Evolutionary conservation across 495 filamentous ascomycete genomes (phyloP), one percentile per base, ranked within the genome.

Genomic region (Daldinia childiae): DNA sequence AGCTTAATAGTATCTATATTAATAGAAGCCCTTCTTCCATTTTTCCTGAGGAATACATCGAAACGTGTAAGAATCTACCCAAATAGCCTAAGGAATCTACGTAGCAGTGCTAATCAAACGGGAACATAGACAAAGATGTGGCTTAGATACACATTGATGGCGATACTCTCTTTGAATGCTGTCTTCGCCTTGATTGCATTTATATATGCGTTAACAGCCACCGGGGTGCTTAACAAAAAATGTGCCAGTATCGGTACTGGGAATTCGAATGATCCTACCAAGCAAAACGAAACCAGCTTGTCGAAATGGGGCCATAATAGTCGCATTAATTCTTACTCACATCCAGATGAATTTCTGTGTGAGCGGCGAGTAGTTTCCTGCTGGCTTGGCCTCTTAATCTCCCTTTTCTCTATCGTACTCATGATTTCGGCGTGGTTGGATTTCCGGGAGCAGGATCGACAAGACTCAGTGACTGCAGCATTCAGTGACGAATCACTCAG

Each of bases 301-400:
- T 43, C 24, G 4, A 15, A 34, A 56, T 8, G 38, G 38, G 15
- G 12, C 6, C 15, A n/a, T 1, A 39, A 1, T 5, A 39, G 4
- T 14, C 38, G 38, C 5, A n/a, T 6, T 15, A 19, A 55, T 15
- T 2, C 0, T 21, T 34, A 8, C 19, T 52, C 48, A 19, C 30
- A 45, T n/a, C 38, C 9, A 3, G 29, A 52, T 17, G 57, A 27
- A 6, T 24, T 21, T 30, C 12, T 5, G 4, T 62, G 55, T n/a
- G 57, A 50, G 27, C 21, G 32, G n/a, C 43, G 29, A 32, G 41
- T 45, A 19, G 45, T 12, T n/a, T 63, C 63, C 4, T 51, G 58
- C 11, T 71, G 69, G 62, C 58, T 71, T 4, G 52, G 39, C 39
- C 32, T 71, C 54, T 19, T 66, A 19, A 66, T 71, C 41, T 62